Evolutionary conservation across 345 rosid genomes (phyloP), one percentile per base, ranked within the genome.

Genomic region (Arabidopsis suecica): DNA sequence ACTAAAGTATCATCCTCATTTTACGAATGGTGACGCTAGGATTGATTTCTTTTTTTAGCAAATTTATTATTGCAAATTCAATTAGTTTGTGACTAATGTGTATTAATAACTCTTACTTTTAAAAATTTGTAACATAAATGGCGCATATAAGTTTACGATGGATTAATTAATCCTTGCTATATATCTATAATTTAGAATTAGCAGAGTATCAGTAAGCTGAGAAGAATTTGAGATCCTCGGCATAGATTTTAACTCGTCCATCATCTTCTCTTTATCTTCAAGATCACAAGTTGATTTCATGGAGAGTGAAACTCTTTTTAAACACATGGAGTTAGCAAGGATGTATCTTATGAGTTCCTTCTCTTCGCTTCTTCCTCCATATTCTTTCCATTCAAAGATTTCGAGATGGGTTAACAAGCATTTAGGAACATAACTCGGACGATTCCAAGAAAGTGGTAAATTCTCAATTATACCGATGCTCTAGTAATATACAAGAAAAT

Each of bases 251-350:
- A 49, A 65, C 57, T 65, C 58, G 2, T 12, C 0, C 45, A 18
- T 34, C 70, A 36, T 65, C 45, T 65, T 49, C 53, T 25, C 36
- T 40, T 3, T 64, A 32, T 48, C 56, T 64, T 64, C 25, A 20
- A 18, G 18, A 10, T 30, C 18, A 4, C 42, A 12, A 9, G 25
- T 44, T 65, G 47, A 18, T 49, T 12, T 20, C 3, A 65, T 12
- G 20, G 45, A 51, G 32, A 65, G 20, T 3, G 12, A 18, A 33
- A 12, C 58, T 33, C 58, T 48, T 20, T 65, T 36, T 50, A 66
- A 66, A 36, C 34, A 36, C 30, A 1, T 34, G 1, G 71, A 66
- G 13, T 66, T 66, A 16, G 34, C 22, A 36, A 66, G 33, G 6
- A 51, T 51, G 61, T 51, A 67, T 67, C 16, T 32, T 4, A 33